Conservation (phyloP, 2,329 filamentous ascomycete species). For the Alternaria brassicicola region DNA sequence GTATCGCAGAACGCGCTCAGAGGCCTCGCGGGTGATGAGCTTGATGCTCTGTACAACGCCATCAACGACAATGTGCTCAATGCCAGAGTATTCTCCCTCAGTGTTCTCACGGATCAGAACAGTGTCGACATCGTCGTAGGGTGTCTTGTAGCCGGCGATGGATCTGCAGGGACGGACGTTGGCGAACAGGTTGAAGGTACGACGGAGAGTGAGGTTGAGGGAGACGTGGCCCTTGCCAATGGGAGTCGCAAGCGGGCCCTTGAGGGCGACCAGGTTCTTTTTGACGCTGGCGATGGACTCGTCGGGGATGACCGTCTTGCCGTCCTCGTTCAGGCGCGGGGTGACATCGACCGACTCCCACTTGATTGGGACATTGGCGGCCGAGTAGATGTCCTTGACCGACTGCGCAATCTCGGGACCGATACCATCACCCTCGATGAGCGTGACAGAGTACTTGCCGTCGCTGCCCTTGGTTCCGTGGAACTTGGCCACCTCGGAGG, state of each 20-base stretch:
- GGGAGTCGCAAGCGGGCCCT: conserved; percentile 97
- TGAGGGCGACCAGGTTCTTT: conserved; percentile 96
- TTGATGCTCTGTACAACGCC: conserved; percentile 99
- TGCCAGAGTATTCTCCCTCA: conserved; percentile 98
- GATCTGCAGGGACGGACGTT: conserved; percentile 98
- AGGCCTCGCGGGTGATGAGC: conserved; percentile 95
- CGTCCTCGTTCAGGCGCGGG: conserved; percentile 88
- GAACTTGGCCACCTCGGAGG: conserved; percentile 82
- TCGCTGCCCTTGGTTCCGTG: conserved; percentile 86
- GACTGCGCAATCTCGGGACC: conserved; percentile 97
- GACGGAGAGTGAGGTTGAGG: conserved; percentile 95
- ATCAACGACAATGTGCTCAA: conserved; percentile 97
- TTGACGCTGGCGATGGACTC: conserved; percentile 91
- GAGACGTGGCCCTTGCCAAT: conserved; percentile 99
- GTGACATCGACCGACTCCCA: conserved; percentile 99
- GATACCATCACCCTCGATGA: conserved; percentile 99
- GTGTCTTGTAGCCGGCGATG: conserved; percentile 96
- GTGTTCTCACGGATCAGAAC: conserved; percentile 99
- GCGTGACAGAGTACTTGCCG: conserved; percentile 92
- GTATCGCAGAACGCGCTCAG: conserved; percentile 93
- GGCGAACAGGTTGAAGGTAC: conserved; percentile 99
- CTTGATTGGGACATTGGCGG: conserved; percentile 91
- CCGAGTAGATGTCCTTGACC: conserved; percentile 97
- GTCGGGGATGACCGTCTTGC: conserved; percentile 93
- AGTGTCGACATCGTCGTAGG: conserved; percentile 95